These are phyloP conservation scores for Tulasnella sp. DNA, from an alignment of 768 basidiomycete species.

Conservation along the genomic window DNA sequence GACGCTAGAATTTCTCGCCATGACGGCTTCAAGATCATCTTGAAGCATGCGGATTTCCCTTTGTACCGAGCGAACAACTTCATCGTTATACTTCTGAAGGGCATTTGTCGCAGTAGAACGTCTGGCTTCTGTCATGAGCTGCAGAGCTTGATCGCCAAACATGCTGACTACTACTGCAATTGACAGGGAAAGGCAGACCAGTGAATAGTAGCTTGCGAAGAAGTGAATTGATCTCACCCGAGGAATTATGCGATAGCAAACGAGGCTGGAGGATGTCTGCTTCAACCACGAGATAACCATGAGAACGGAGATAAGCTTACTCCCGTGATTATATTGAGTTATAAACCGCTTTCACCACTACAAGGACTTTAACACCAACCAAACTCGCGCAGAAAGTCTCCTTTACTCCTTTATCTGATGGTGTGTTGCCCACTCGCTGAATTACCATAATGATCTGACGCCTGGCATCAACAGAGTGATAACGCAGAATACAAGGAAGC, in stretches of 20 bases:
- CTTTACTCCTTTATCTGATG: too few species aligned
- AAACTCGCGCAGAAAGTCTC: too few species aligned
- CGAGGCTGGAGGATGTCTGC: background rate
- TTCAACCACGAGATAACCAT: too few species aligned
- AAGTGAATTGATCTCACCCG: too few species aligned
- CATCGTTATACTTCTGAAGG: conserved; percentile 84
- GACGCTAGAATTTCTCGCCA: conserved; percentile 28
- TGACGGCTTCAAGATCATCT: conserved; percentile 5
- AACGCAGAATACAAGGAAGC: conserved; percentile 84
- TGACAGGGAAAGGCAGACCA: too few species aligned
- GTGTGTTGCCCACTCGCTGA: too few species aligned
- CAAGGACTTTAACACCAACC: too few species aligned
- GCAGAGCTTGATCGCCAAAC: conserved; percentile 65
- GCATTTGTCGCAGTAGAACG: conserved; percentile 73
- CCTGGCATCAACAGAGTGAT: conserved; percentile 15
- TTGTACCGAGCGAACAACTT: conserved; percentile 70
- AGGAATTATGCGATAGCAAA: background rate
- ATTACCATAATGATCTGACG: too few species aligned
- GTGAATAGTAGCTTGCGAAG: too few species aligned
- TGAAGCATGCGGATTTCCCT: conserved; percentile 88
- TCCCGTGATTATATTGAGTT: too few species aligned
- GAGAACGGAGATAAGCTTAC: too few species aligned
- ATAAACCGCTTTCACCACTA: too few species aligned
- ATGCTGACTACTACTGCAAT: conserved; percentile 19
- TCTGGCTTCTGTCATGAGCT: conserved; percentile 76